Evolutionary conservation across 2,329 filamentous ascomycete species (phyloP).

Genomic region (Fusarium chaquense): DNA sequence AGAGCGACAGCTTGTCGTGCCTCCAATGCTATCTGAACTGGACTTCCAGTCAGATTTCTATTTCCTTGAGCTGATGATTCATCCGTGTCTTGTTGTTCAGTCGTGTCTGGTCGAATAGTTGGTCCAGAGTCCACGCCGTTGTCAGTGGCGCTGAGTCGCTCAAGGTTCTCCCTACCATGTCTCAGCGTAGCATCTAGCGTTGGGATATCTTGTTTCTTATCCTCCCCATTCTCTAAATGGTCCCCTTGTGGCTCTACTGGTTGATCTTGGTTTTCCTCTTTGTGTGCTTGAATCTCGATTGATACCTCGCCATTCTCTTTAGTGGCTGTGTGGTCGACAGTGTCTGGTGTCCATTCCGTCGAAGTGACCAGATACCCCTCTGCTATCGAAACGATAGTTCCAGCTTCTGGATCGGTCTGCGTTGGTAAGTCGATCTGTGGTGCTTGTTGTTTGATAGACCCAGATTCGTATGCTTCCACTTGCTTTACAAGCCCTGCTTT

Average conservation of each 20-base stretch:
- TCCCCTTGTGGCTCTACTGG: background rate
- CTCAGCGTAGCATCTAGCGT: background rate
- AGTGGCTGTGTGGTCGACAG: fast-evolving
- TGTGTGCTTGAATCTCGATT: background rate
- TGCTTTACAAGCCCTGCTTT: fast-evolving
- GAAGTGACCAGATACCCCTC: fast-evolving
- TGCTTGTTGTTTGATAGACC: background rate
- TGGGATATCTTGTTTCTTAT: background rate
- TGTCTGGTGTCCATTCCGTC: background rate
- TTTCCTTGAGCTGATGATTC: no score
- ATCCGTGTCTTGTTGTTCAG: no score
- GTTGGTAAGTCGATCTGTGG: fast-evolving
- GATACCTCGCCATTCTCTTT: background rate
- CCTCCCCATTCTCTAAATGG: background rate
- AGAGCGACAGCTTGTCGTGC: no score
- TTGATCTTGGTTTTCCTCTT: background rate
- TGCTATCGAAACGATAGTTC: no score
- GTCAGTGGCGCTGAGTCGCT: background rate
- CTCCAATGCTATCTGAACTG: fast-evolving
- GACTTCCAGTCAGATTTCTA: background rate
- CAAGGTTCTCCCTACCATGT: fast-evolving
- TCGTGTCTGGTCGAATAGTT: background rate
- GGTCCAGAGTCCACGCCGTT: background rate
- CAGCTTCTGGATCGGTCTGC: background rate
- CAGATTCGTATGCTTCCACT: no score